Base-by-base conservation (phyloP, 306 rosid species). In the Trifolium dubium region DNA sequence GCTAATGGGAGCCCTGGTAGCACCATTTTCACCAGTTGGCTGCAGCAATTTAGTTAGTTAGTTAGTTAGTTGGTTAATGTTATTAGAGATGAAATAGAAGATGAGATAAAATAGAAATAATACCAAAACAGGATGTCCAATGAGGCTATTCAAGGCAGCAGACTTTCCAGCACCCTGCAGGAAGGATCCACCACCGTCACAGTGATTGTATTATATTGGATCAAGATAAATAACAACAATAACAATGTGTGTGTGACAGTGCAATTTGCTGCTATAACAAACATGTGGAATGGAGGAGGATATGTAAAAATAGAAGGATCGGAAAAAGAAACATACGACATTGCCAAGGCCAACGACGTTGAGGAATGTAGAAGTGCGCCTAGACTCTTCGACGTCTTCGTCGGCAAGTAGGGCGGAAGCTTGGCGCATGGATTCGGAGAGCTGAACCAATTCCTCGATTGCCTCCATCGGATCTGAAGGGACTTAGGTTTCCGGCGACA, bases 21-120 rank as follows among this genome's bases (percentile, higher is more conserved):
- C 98, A 56, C 98, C 98, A 85, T 94, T 91, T 83, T 91, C 97
- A 73, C 98, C 98, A 11, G 98, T 94, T 34, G 98, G 98, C 98
- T 94, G 91, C 49, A 30, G 91, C 55, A 30, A 41, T 50, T 53
- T 10, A 58, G 74, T 10, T 13, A 53, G 54, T 32, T 76, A 53
- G 59, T 53, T 18, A 56, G 63, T 10, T n/a, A 61, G 59, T 13
- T 2, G 46, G 64, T 59, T 5, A n/a, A 12, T 47, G 53, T 35
- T 4, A 47, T 47, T 43, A 34, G 7, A 13, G 8, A 40, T 5
- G 13, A 32, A 29, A 31, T 12, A 67, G 29, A 66, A 55, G 13
- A 41, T 41, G 44, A 5, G 18, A 64, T 28, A 12, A 47, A 63
- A 54, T 13, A 39, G 5, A 60, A 54, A 30, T 4, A n/a, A 80